Base-by-base conservation (phyloP, 805 yeast genomes). In the Ogataea ganodermae region DNA sequence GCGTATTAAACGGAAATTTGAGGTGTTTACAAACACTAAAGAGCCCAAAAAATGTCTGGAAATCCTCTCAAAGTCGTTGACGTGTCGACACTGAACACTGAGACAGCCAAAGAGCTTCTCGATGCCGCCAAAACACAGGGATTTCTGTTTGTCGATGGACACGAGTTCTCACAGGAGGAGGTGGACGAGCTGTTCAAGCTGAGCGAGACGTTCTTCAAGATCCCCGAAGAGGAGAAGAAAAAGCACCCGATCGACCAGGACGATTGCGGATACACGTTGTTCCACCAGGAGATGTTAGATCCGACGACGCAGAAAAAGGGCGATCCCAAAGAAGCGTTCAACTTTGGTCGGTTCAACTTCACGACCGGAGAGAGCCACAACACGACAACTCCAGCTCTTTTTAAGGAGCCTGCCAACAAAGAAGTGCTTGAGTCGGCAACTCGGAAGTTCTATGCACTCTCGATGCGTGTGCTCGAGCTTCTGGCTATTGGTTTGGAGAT, bases 281-380 rank as follows among this genome's bases (percentile, higher is more conserved):
- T 45, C 27, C 48, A 43, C 26, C 44, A 74, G 65, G 53, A 76
- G 55, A 55, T 71, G 62, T 56, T 74, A 62, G 59, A 76, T 60
- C 51, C 63, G 28, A 60, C 43, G 44, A 59, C 42, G 53, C 59
- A 32, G 56, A 53, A 32, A 57, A 58, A 35, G 48, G 84, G 84
- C 4, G 87, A 82, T 61, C 84, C 83, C 31, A 82, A 82, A 56
- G 86, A 82, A 60, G 88, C 85, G 0, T 78, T 81, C 66, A 86
- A 86, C 58, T 77, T 84, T 56, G 79, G 81, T 24, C 62, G 68
- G 20, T 70, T 82, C 51, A 64, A 79, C 56, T 73, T 79, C 42
- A 49, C 57, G n/a, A 71, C 75, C 17, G 87, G 86, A 17, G 48
- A 38, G 44, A 44, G 50, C 37, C 60, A 61, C 16, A 54, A 60